A percentile compares a stretch with the other conserved stretches of the same genome.
phyloP scores from a whole-genome alignment of 176 grass and related monocot species.

The Triticum urartu region DNA sequence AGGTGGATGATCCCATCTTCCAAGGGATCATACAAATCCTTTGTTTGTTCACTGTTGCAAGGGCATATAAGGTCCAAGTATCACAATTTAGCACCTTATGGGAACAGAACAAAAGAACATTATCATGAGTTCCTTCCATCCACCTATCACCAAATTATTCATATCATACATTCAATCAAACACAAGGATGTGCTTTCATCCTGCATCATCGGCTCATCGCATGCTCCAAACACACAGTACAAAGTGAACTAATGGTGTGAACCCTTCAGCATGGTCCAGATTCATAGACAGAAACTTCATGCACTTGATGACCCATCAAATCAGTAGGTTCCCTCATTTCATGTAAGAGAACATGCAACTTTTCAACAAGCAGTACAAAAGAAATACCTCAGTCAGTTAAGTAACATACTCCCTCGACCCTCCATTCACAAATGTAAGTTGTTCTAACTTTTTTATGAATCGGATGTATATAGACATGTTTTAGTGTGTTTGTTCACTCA shows the following conservation, averaged over 20 bases:
- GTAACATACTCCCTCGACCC: not conserved
- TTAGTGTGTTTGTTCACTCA: too few species aligned
- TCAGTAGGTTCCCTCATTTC: slow-evolving; percentile 17
- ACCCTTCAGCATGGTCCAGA: not conserved
- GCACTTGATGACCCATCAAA: not conserved
- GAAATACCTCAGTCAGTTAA: not conserved
- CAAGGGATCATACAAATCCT: not conserved
- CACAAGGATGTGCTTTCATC: not conserved
- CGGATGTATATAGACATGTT: too few species aligned
- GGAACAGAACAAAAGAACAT: not conserved
- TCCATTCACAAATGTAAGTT: too few species aligned
- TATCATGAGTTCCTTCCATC: slow-evolving; percentile 14
- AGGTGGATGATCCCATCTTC: slow-evolving; percentile 10
- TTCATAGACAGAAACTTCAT: slow-evolving; percentile 20
- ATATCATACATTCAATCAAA: slow-evolving; percentile 7
- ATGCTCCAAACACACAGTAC: slow-evolving; percentile 4
- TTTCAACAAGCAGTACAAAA: slow-evolving; percentile 1
- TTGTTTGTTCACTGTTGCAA: slow-evolving; percentile 2
- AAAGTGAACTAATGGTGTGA: not conserved
- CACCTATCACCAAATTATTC: slow-evolving; percentile 12
- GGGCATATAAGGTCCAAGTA: slow-evolving; percentile 1
- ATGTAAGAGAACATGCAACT: not conserved
- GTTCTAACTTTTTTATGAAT: too few species aligned
- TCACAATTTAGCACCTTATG: not conserved
- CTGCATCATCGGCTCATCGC: not conserved